Conservation (phyloP, 2,329 filamentous ascomycete species). For the Chalaropsis ovoidea region DNA sequence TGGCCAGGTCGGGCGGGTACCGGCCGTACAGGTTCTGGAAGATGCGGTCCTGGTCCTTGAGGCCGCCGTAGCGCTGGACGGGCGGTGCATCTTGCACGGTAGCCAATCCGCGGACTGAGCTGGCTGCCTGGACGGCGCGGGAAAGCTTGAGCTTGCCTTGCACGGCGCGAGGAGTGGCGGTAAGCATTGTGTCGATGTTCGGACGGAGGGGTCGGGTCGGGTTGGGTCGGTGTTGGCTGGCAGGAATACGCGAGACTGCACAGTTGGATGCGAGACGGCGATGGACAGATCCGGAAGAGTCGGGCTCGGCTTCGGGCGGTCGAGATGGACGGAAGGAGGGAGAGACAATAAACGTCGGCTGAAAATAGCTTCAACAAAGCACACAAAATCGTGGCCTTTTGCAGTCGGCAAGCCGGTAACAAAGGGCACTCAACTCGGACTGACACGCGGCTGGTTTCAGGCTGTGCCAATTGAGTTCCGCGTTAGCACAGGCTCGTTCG, state of each 20-base stretch:
- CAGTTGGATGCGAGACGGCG: background rate
- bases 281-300: background rate
- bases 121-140: constrained; percentile 35
- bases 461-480: background rate
- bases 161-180: constrained; percentile 37
- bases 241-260: background rate
- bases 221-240: constrained; percentile 27
- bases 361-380: background rate
- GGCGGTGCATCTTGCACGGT: constrained; percentile 58
- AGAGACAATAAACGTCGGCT: constrained; percentile 4
- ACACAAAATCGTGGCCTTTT: background rate
- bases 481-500: background rate
- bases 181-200: constrained; percentile 36
- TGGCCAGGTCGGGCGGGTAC: constrained; percentile 82
- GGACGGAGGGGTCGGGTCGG: constrained; percentile 26
- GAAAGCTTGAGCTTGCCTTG: constrained; percentile 32
- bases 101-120: constrained; percentile 58
- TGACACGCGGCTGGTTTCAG: background rate
- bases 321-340: background rate
- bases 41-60: constrained; percentile 95
- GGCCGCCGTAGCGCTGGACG: constrained; percentile 68
- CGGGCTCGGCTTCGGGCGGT: background rate
- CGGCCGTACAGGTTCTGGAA: constrained; percentile 98
- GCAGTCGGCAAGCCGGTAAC: background rate
- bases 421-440: background rate